A percentile compares a stretch with the other conserved stretches of the same genome.
phyloP scores from a whole-genome alignment of 306 rosid genomes.

The Datisca glomerata region DNA sequence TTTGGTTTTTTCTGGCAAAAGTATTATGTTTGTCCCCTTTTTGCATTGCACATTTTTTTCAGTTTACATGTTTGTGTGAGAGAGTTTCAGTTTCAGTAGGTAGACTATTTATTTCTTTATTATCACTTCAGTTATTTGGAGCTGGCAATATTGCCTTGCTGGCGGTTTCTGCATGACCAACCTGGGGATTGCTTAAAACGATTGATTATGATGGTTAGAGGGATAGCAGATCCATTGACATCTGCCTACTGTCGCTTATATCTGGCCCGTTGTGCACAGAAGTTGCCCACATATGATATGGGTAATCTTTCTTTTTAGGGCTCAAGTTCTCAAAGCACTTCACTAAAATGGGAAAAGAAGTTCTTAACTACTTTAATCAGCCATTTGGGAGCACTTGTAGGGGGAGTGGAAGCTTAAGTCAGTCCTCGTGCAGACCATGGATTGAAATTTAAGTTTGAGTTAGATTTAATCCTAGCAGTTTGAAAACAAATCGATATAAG shows the following conservation, averaged over 20 bases:
- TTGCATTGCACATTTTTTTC: too few relatives aligned
- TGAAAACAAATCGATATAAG: too few relatives aligned
- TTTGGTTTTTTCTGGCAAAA: too few relatives aligned
- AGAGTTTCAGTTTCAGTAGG: neutral
- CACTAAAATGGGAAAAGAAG: neutral
- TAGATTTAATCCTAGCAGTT: too few relatives aligned
- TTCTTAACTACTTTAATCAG: too few relatives aligned
- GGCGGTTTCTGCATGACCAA: constrained; percentile 63
- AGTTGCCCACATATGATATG: constrained; percentile 54
- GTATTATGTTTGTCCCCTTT: too few relatives aligned
- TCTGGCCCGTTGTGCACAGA: constrained; percentile 61
- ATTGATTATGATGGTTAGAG: constrained; percentile 79
- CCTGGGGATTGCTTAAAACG: constrained; percentile 54
- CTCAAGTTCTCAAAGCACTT: constrained; percentile 3
- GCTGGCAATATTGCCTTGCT: constrained; percentile 86
- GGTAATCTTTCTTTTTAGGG: constrained; percentile 30
- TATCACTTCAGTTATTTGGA: constrained; percentile 68
- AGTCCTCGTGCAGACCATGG: too few relatives aligned
- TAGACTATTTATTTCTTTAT: constrained; percentile 12
- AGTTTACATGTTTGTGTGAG: too few relatives aligned
- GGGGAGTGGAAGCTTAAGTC: too few relatives aligned
- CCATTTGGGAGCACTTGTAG: too few relatives aligned
- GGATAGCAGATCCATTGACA: constrained; percentile 88
- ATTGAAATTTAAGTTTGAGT: too few relatives aligned
- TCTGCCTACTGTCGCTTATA: constrained; percentile 79